Evolutionary conservation across 2,329 filamentous ascomycete species (phyloP).

Genomic region (Cryphonectria nitschkei): DNA sequence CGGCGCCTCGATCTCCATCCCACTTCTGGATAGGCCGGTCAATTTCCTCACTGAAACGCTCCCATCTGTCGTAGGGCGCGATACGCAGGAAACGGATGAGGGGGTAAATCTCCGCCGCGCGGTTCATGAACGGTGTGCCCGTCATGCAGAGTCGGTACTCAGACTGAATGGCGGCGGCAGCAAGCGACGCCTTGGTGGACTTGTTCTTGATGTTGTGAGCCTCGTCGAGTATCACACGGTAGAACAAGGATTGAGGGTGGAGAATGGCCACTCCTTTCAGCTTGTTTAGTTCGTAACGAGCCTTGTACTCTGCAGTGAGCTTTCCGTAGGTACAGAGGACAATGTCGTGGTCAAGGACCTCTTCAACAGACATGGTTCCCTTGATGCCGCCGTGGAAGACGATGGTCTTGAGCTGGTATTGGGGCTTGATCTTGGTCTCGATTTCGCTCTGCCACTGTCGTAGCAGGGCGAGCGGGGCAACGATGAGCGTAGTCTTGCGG

Average conservation of each 20-base stretch:
- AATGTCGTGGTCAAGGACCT: conserved; percentile 20
- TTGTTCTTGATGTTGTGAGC: conserved; percentile 27
- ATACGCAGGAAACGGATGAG: conserved; percentile 42
- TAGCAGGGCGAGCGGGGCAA: conserved; percentile 86
- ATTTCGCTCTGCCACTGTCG: conserved; percentile 88
- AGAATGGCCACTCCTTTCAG: conserved; percentile 34
- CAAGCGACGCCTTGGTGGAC: conserved; percentile 11
- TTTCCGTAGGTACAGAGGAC: conserved; percentile 27
- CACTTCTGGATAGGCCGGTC: conserved; percentile 19
- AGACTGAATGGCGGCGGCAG: conserved; percentile 14
- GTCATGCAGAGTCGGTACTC: conserved; percentile 25
- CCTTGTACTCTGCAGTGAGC: conserved; percentile 18
- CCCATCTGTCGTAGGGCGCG: conserved; percentile 29
- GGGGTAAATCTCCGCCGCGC: conserved; percentile 19
- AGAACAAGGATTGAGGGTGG: background rate
- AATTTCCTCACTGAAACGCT: conserved; percentile 41
- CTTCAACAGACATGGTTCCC: background rate
- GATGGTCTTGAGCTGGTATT: conserved; percentile 34
- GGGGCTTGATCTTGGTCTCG: conserved; percentile 43
- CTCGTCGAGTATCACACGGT: conserved; percentile 26
- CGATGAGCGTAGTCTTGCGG: conserved; percentile 71
- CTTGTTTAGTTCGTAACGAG: background rate
- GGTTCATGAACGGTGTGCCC: conserved; percentile 26
- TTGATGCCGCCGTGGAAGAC: conserved; percentile 35
- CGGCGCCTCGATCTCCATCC: background rate